These are phyloP conservation scores for Plasmodium vivax DNA, from an alignment of 169 alveolate genomes.

Conservation along the genomic window DNA sequence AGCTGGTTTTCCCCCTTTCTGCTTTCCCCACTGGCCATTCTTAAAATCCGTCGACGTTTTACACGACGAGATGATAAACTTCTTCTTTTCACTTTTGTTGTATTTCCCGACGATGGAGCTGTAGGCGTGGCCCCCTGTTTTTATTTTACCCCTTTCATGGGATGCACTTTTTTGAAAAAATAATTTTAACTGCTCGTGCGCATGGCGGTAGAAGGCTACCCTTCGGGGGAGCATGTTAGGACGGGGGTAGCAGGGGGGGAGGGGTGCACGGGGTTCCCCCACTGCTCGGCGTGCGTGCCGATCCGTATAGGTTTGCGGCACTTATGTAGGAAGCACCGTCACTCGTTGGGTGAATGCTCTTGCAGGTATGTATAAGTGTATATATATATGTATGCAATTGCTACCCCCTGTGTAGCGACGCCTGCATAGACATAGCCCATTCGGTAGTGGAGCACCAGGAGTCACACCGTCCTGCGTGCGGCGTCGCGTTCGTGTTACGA, in stretches of 20 bases:
- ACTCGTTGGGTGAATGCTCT: not conserved
- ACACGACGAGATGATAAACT: conserved; percentile 22
- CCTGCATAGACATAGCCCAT: not conserved
- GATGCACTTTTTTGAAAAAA: not conserved
- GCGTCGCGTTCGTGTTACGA: not conserved
- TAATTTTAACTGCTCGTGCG: not conserved
- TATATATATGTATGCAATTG: not conserved
- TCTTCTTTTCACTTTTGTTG: conserved; percentile 69
- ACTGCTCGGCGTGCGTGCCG: not conserved
- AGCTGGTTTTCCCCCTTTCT: not conserved
- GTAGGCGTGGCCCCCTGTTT: not conserved
- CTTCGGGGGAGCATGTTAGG: not conserved
- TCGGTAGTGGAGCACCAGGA: not conserved
- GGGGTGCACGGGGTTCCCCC: not conserved
- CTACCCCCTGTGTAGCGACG: not conserved
- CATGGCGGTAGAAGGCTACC: not conserved
- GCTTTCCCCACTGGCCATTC: not conserved
- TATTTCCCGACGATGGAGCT: conserved; percentile 26
- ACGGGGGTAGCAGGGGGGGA: not conserved
- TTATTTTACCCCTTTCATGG: not conserved
- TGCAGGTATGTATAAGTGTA: not conserved
- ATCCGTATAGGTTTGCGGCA: not conserved
- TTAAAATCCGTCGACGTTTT: not conserved
- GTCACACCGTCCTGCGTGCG: not conserved
- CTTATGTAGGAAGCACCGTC: not conserved